Evolutionary conservation across 2,329 filamentous ascomycete species (phyloP).

Genomic region (Lecanicillium sp.): DNA sequence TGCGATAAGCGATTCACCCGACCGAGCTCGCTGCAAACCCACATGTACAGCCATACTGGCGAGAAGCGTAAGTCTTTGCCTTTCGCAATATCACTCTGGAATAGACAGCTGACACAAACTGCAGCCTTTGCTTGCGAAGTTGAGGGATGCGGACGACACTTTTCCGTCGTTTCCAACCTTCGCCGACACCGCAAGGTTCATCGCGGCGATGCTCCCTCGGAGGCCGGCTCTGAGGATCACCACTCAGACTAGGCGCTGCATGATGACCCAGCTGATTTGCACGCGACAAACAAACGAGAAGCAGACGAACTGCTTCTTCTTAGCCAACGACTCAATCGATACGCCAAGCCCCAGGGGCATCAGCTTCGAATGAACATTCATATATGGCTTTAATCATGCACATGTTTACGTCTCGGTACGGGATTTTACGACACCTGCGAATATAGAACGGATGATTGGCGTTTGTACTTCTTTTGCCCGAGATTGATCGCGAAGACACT

Average conservation of each 20-base stretch:
- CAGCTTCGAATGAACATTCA: background rate
- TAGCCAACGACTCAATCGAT: background rate
- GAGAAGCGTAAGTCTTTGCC: constrained; percentile 75
- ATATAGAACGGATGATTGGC: constrained; percentile 2
- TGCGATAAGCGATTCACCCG: constrained; percentile 97
- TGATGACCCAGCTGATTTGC: too few relatives aligned
- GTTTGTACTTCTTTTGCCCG: background rate
- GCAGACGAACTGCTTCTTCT: too few relatives aligned
- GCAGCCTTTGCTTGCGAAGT: constrained; percentile 89
- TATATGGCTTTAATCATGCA: background rate
- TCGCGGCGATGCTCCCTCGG: constrained; percentile 57
- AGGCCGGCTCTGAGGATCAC: constrained; percentile 56
- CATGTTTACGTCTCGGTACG: background rate
- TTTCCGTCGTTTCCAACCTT: constrained; percentile 94
- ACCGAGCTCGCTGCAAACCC: constrained; percentile 88
- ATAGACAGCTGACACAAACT: constrained; percentile 4
- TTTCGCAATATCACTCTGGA: background rate
- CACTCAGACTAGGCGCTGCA: constrained; percentile 43
- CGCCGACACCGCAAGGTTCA: constrained; percentile 94
- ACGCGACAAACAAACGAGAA: background rate
- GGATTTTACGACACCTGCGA: constrained; percentile 4
- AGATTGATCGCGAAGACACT: background rate
- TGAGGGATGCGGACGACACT: constrained; percentile 89
- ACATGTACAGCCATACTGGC: constrained; percentile 98
- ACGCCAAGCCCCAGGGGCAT: background rate